Evolutionary conservation across 2,329 filamentous ascomycete species (phyloP).

Genomic region (Cadophora sp.): DNA sequence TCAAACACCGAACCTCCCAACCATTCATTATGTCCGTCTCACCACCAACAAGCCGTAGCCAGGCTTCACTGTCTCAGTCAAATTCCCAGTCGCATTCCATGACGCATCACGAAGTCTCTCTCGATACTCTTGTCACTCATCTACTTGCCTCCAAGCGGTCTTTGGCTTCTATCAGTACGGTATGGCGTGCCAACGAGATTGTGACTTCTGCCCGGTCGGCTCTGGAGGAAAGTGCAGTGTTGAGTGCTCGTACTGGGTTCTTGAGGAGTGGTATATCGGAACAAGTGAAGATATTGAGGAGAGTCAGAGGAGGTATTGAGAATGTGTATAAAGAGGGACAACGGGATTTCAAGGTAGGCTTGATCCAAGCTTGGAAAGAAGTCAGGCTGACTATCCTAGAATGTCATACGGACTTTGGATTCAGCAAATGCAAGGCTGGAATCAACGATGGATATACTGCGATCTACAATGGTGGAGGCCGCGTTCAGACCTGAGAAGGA

Average conservation of each 20-base stretch:
- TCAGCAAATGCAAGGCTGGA: constrained; percentile 68
- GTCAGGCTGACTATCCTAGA: constrained; percentile 42
- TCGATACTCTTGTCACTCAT: constrained; percentile 83
- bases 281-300: constrained; percentile 59
- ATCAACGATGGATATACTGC: constrained; percentile 69
- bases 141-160: constrained; percentile 88
- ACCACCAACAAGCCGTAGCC: constrained; percentile 34
- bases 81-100: constrained; percentile 34
- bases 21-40: constrained; percentile 20
- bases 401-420: constrained; percentile 70
- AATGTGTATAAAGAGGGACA: constrained; percentile 63
- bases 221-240: constrained; percentile 79
- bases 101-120: constrained; percentile 46
- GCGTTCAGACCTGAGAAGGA: constrained; percentile 66
- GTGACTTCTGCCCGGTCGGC: constrained; percentile 76
- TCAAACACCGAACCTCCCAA: neutral
- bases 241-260: constrained; percentile 74
- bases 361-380: neutral
- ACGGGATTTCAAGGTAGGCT: constrained; percentile 58
- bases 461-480: constrained; percentile 67
- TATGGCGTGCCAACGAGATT: constrained; percentile 87
- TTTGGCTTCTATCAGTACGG: constrained; percentile 80
- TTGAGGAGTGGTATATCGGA: constrained; percentile 66
- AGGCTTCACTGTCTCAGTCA: constrained; percentile 38
- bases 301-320: constrained; percentile 58